Conservation (phyloP, 148 eudicot species). For the Rhododendron kiyosumense region DNA sequence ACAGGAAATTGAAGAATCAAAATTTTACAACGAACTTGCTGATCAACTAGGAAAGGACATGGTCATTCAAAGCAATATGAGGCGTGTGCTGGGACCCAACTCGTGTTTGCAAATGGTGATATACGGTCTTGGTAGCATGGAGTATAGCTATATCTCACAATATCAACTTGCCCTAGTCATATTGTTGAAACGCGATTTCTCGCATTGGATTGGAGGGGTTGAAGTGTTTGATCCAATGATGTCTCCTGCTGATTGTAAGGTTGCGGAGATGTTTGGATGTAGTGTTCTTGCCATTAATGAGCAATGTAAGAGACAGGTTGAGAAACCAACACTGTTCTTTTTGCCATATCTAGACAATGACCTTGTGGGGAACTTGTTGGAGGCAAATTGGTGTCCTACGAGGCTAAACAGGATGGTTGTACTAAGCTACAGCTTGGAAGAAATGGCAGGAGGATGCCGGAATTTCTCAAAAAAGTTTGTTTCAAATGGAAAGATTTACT, state of each 20-base stretch:
- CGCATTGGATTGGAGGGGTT: neutral
- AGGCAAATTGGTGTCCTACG: conserved; percentile 1
- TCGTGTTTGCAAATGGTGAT: neutral
- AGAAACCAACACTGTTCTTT: conserved; percentile 6
- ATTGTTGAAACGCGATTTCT: neutral
- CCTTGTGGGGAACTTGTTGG: neutral
- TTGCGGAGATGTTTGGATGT: neutral
- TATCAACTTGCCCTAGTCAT: conserved; percentile 1
- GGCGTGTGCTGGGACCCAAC: neutral
- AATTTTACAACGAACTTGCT: neutral
- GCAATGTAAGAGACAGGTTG: neutral
- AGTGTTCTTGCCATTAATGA: neutral
- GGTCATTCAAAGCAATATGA: neutral
- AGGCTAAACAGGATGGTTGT: neutral
- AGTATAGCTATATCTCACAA: neutral
- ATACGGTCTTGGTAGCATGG: conserved; percentile 4
- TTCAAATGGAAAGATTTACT: neutral
- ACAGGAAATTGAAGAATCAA: neutral
- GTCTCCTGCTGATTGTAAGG: conserved; percentile 5
- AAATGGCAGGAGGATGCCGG: neutral
- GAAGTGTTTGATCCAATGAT: conserved; percentile 2
- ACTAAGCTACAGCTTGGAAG: neutral
- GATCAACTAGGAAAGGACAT: neutral
- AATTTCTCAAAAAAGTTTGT: neutral
- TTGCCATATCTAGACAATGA: conserved; percentile 1